Conservation (phyloP, 2,329 filamentous ascomycete genomes). For the Colletotrichum scovillei region DNA sequence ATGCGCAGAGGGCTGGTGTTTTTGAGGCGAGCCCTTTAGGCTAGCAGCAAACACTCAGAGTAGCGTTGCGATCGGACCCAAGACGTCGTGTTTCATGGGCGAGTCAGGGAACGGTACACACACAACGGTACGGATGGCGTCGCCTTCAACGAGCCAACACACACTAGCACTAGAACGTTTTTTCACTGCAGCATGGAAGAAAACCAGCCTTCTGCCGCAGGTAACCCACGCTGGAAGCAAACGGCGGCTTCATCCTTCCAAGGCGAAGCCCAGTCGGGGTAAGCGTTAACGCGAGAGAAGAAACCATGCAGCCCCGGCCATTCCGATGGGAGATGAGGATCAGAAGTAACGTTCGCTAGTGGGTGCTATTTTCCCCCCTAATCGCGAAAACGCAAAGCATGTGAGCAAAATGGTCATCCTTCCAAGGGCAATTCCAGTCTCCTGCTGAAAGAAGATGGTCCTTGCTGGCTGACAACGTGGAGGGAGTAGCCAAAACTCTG, state of each 20-base stretch:
- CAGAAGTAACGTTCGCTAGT: neutral
- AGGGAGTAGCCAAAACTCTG: slow-evolving; percentile 12
- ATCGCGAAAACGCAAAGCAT: neutral
- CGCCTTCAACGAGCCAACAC: neutral
- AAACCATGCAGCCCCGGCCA: slow-evolving; percentile 4
- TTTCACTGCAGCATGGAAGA: neutral
- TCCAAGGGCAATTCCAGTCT: neutral
- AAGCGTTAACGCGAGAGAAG: neutral
- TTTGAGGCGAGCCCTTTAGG: slow-evolving; percentile 13
- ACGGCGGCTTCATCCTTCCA: slow-evolving; percentile 27
- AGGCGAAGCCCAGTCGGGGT: slow-evolving; percentile 9
- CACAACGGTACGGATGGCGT: slow-evolving; percentile 25
- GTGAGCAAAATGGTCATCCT: slow-evolving; percentile 2
- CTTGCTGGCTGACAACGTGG: slow-evolving; percentile 6
- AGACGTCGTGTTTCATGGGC: slow-evolving; percentile 29
- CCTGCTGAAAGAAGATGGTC: neutral
- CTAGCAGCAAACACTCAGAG: slow-evolving; percentile 3
- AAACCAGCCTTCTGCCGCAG: slow-evolving; percentile 20
- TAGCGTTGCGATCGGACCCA: slow-evolving; percentile 26
- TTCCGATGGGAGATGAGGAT: slow-evolving; percentile 12
- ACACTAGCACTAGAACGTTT: slow-evolving; percentile 7
- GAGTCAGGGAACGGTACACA: slow-evolving; percentile 24
- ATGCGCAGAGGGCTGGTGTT: neutral
- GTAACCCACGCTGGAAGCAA: slow-evolving; percentile 8
- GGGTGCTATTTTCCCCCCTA: neutral